Evolutionary conservation across 805 yeast genomes (phyloP), one percentile per base, ranked within the genome.

Genomic region (Metschnikowia kunwiensis): DNA sequence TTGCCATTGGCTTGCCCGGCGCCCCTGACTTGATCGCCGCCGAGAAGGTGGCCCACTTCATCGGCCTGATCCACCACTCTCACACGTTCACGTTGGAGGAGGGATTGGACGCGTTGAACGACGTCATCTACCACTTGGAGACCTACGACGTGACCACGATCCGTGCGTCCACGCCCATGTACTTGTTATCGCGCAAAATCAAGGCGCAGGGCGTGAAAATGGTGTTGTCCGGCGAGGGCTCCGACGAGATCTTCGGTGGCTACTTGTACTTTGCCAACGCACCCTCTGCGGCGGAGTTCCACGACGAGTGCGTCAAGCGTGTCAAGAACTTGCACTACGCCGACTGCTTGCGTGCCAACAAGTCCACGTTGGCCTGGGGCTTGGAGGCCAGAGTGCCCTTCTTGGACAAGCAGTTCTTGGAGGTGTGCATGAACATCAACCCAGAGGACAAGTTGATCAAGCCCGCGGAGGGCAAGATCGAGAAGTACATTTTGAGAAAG

Each of bases 291-390:
- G 72, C 71, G 39, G 98, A 87, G 55, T 93, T 93, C 88, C 97
- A 93, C 69, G 72, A 79, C 44, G 99, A 93, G 72, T 85, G 94
- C 68, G 96, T 93, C 46, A 75, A 83, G 72, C 79, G 99, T 65
- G 97, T 93, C 54, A 87, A 93, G 76, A 89, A 93, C 91, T 76
- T 93, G 68, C 96, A 93, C 68, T 80, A 80, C 53, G 87, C 97
- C 44, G 99, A 93, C 72, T 91, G 97, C 74, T 72, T 93, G 62
- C 83, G 99, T 68, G 99, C 99, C 49, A 93, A 93, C 85, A 93
- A 93, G 72, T 89, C 97, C 22, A 93, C 99, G 42, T 86, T 93
- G 96, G 97, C 99, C 28, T 93, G 99, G 99, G 99, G 99, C 65
- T 77, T 93, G 48, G 99, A 93, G 72, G 98, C 98, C 44, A 85